Conservation (phyloP, 2,329 filamentous ascomycete species). For the Colletotrichum sp. region DNA sequence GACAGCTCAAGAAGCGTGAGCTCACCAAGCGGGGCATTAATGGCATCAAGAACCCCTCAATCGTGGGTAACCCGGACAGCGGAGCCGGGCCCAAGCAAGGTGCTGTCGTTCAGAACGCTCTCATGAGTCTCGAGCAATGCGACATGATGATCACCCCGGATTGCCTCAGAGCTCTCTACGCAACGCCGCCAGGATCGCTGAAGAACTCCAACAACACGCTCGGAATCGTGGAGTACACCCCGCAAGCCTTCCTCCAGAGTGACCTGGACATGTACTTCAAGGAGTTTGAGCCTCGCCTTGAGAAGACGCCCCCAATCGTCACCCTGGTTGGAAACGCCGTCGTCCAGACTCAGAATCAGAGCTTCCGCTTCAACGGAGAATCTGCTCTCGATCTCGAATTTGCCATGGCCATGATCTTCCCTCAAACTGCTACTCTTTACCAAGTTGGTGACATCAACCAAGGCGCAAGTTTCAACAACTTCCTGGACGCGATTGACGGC, state of each 20-base stretch:
- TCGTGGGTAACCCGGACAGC: conserved; percentile 29
- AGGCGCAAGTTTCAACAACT: conserved; percentile 47
- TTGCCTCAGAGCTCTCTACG: conserved; percentile 57
- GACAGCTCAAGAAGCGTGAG: conserved; percentile 16
- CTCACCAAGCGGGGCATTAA: conserved; percentile 18
- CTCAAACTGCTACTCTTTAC: conserved; percentile 55
- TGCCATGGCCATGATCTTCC: conserved; percentile 57
- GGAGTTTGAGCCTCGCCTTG: conserved; percentile 45
- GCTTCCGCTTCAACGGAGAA: conserved; percentile 42
- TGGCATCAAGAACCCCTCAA: conserved; percentile 24
- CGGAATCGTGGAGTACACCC: conserved; percentile 57
- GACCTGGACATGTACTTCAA: conserved; percentile 55
- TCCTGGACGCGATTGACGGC: conserved; percentile 50
- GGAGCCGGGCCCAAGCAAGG: conserved; percentile 35
- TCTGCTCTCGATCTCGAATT: conserved; percentile 61
- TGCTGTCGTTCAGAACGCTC: conserved; percentile 29
- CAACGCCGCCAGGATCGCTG: conserved; percentile 42
- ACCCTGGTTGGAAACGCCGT: conserved; percentile 52
- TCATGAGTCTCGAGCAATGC: conserved; percentile 43
- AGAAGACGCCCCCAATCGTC: conserved; percentile 47
- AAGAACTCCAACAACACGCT: conserved; percentile 45
- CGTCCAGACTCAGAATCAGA: conserved; percentile 38
- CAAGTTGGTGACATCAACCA: conserved; percentile 40
- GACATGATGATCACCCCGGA: conserved; percentile 60
- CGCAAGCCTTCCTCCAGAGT: conserved; percentile 54